These are phyloP conservation scores for Saccharomycopsis babjevae DNA, from an alignment of 805 yeast genomes.

Conservation along the genomic window DNA sequence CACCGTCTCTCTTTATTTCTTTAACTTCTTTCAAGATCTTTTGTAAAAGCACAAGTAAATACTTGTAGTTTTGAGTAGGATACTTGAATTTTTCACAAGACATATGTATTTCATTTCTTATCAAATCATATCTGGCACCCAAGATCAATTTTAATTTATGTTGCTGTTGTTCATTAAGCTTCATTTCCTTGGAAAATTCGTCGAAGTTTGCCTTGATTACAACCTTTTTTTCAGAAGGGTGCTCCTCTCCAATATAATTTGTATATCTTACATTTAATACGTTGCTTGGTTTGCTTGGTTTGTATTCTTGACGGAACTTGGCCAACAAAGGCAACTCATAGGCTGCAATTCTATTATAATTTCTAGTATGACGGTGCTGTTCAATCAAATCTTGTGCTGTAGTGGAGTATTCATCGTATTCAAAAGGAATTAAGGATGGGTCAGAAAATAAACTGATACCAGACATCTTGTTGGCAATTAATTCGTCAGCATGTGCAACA, in stretches of 20 bases:
- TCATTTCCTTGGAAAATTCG: conserved; percentile 31
- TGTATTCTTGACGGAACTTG: conserved; percentile 62
- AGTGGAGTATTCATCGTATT: conserved; percentile 57
- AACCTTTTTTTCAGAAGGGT: conserved; percentile 65
- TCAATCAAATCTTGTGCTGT: conserved; percentile 62
- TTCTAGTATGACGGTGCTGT: conserved; percentile 65
- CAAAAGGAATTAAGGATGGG: conserved; percentile 34
- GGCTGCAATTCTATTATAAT: conserved; percentile 75
- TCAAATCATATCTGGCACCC: conserved; percentile 63
- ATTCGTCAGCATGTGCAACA: conserved; percentile 28
- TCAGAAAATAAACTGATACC: conserved; percentile 25
- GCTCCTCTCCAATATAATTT: conserved; percentile 61
- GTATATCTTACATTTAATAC: conserved; percentile 65
- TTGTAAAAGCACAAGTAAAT: conserved; percentile 52
- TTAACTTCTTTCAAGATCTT: conserved; percentile 56
- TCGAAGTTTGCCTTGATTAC: conserved; percentile 36
- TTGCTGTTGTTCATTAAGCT: conserved; percentile 38
- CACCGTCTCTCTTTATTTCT: conserved; percentile 30
- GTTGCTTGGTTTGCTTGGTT: conserved; percentile 32
- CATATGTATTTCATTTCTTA: conserved; percentile 50
- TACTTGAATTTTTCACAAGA: conserved; percentile 57
- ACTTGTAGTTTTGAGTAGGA: conserved; percentile 79
- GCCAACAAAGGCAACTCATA: conserved; percentile 83
- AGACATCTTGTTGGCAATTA: conserved; percentile 29
- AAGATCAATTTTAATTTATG: conserved; percentile 76